These are phyloP conservation scores for Syncephalis fuscata DNA, from an alignment of 371 early-diverging fungal species.

Conservation along the genomic window DNA sequence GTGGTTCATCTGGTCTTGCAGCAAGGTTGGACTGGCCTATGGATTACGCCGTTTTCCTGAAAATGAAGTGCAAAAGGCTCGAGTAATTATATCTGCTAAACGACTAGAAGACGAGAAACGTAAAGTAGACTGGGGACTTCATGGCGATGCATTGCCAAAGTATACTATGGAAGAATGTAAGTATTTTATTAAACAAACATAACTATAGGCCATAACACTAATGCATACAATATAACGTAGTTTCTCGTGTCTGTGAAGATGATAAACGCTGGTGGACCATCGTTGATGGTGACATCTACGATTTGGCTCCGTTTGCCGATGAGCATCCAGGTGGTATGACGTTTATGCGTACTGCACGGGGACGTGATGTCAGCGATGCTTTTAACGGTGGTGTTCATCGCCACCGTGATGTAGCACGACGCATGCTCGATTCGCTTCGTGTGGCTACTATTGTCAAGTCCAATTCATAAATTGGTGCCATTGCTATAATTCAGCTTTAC, in stretches of 20 bases:
- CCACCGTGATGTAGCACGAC: slow-evolving; percentile 68
- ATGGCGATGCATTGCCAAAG: slow-evolving; percentile 50
- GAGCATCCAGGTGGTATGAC: slow-evolving; percentile 86
- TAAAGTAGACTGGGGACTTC: slow-evolving; percentile 55
- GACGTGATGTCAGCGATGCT: slow-evolving; percentile 68
- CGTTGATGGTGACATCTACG: slow-evolving; percentile 78
- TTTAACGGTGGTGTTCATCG: slow-evolving; percentile 86
- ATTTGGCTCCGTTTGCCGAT: slow-evolving; percentile 71
- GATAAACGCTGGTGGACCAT: slow-evolving; percentile 56
- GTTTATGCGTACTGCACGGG: slow-evolving; percentile 51
- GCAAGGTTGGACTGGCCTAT: slow-evolving; percentile 62
- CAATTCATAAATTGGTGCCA: too few relatives aligned
- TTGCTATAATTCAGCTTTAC: too few relatives aligned
- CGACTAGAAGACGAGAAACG: slow-evolving; percentile 38
- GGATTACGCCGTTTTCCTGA: slow-evolving; percentile 77
- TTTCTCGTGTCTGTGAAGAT: neutral
- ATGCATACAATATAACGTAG: too few relatives aligned
- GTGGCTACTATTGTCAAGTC: slow-evolving; percentile 18
- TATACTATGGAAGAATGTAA: slow-evolving; percentile 63
- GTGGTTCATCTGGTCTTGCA: slow-evolving; percentile 61
- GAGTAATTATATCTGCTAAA: slow-evolving; percentile 67
- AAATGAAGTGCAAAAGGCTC: slow-evolving; percentile 81
- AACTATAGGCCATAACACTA: too few relatives aligned
- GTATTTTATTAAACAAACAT: slow-evolving; percentile 3
- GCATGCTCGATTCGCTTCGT: slow-evolving; percentile 53